Base-by-base conservation (phyloP, 1,284 basidiomycete genomes). In the Fereydounia khargensis region DNA sequence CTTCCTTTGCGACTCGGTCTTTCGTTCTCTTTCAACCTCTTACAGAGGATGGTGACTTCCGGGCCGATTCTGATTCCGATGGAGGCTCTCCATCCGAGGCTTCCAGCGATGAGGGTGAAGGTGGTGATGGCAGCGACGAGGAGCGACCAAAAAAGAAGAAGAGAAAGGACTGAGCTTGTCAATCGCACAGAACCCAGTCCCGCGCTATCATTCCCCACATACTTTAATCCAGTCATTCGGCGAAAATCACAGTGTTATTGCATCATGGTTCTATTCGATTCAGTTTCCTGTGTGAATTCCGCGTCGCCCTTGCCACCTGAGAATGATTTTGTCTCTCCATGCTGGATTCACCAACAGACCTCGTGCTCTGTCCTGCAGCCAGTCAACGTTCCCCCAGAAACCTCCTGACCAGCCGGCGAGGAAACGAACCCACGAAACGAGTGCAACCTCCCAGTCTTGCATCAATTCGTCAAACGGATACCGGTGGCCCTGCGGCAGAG, bases 21-120 rank as follows among this genome's bases (percentile, higher is more conserved):
- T n/a, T n/a, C n/a, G n/a, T n/a, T n/a, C n/a, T n/a, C n/a, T n/a
- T n/a, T n/a, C 61, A 79, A n/a, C n/a, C n/a, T n/a, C n/a, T n/a
- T n/a, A n/a, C n/a, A n/a, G 80, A 81, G 76, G 86, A 87, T 69
- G 92, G 91, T 74, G 91, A 95, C 79, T 97, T 97, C 81, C 78
- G 85, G 59, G 90, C 85, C 4, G 63, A 56, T n/a, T 63, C 59
- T 0, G 52, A 56, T 9, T 53, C 58, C 31, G 70, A 71, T 27
- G 67, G 62, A 16, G 69, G 70, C 3, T 64, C 62, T 25, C 67
- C 69, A 3, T 61, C 62, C 9, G 68, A 81, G 5, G 86, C 82
- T 9, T 71, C 55, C 17, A 77, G 73, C 23, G 76, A 67, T 35
- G 87, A 83, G n/a, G 87, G 58, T 16, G 59, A 47, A 16, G 46